phyloP scores from a whole-genome alignment of 2,329 filamentous ascomycete species.

The Cercospora sp. region DNA sequence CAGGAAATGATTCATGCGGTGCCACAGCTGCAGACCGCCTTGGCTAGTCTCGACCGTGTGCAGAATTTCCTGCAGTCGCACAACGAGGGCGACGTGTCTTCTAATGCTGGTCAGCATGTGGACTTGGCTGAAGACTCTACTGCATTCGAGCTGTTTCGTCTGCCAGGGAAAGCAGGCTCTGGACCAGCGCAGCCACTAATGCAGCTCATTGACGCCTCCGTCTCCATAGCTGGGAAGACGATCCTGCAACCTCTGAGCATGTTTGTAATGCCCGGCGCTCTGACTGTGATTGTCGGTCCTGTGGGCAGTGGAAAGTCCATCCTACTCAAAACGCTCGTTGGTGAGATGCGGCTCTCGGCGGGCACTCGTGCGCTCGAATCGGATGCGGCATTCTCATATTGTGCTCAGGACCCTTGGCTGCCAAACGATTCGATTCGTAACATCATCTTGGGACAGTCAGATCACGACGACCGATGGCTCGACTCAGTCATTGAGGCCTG shows the following conservation, averaged over 20 bases:
- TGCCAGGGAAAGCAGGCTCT: neutral
- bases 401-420: slow-evolving; percentile 27
- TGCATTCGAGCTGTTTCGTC: slow-evolving; percentile 10
- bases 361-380: slow-evolving; percentile 3
- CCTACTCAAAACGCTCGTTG: slow-evolving; percentile 21
- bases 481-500: slow-evolving; percentile 69
- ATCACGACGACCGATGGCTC: slow-evolving; percentile 66
- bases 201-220: slow-evolving; percentile 5
- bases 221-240: slow-evolving; percentile 8
- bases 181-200: neutral
- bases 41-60: slow-evolving; percentile 28
- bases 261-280: neutral
- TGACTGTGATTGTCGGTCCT: slow-evolving; percentile 19
- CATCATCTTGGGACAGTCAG: slow-evolving; percentile 18
- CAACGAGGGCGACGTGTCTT: neutral
- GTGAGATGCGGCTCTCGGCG: slow-evolving; percentile 12
- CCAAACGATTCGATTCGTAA: slow-evolving; percentile 24
- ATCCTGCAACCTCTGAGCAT: slow-evolving; percentile 16
- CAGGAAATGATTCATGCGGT: slow-evolving; percentile 25
- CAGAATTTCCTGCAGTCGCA: slow-evolving; percentile 23
- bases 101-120: neutral
- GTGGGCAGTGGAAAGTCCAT: slow-evolving; percentile 22
- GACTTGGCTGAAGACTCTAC: neutral
- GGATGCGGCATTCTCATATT: slow-evolving; percentile 14
- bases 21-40: slow-evolving; percentile 21